These are phyloP conservation scores for Camillea tinctor DNA, from an alignment of 2,329 filamentous ascomycete species.

Conservation along the genomic window DNA sequence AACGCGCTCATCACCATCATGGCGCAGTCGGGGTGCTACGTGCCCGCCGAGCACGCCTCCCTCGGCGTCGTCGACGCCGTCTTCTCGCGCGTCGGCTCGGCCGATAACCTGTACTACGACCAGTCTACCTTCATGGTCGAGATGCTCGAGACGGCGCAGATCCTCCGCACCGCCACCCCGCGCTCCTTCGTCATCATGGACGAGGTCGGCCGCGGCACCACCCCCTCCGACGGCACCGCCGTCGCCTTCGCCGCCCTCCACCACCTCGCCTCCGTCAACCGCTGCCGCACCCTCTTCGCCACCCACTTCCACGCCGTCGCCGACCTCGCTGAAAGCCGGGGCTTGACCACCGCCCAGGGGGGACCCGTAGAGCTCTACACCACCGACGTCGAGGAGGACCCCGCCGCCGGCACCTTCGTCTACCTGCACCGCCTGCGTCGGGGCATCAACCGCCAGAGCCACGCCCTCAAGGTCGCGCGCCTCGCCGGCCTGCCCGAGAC, in stretches of 20 bases:
- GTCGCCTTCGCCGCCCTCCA: conserved; percentile 91
- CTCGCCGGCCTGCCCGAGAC: conserved; percentile 77
- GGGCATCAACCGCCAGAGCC: conserved; percentile 82
- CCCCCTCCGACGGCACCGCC: conserved; percentile 92
- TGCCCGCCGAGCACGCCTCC: conserved; percentile 82
- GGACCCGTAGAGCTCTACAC: conserved; percentile 71
- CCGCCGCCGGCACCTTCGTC: conserved; percentile 63
- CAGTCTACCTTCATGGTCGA: conserved; percentile 99
- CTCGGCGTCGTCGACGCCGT: conserved; percentile 94
- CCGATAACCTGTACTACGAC: conserved; percentile 92
- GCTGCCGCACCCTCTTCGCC: conserved; percentile 87
- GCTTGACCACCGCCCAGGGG: conserved; percentile 32
- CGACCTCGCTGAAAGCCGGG: conserved; percentile 65
- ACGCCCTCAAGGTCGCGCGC: conserved; percentile 91
- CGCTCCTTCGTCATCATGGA: conserved; percentile 88
- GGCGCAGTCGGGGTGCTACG: conserved; percentile 88
- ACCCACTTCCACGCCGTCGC: conserved; percentile 89
- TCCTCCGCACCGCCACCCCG: conserved; percentile 83
- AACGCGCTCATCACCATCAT: conserved; percentile 93
- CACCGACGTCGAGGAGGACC: conserved; percentile 80
- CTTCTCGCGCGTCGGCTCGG: conserved; percentile 92
- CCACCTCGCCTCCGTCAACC: conserved; percentile 72
- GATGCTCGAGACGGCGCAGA: conserved; percentile 85
- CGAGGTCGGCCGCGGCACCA: conserved; percentile 90
- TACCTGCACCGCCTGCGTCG: conserved; percentile 81